Evolutionary conservation across 352 stramenopile genomes (phyloP), one percentile per base, ranked within the genome.

Genomic region (Saprolegnia parasitica): DNA sequence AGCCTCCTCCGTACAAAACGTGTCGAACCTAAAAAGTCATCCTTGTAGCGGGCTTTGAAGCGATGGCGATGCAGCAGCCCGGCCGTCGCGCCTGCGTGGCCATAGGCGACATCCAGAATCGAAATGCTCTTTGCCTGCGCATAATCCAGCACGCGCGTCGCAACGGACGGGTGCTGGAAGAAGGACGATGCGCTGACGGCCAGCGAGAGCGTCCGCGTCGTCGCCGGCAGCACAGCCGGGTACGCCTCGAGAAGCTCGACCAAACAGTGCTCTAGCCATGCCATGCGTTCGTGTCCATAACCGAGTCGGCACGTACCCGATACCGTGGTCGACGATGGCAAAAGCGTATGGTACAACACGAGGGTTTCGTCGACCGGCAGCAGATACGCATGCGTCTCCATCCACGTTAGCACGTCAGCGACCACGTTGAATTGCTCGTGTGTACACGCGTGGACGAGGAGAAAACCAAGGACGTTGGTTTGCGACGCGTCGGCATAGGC

Each of bases 101-200:
- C 63, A 39, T 70, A 70, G 24, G 46, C 45, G 23, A 70, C 46
- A 37, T 70, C 63, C n/a, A 70, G 63, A 37, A 70, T 26, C 15
- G 50, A 29, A 23, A 70, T 18, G 18, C 42, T 8, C 1, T 13
- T 8, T 5, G n/a, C 10, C 13, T 39, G 15, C 16, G 47, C 63
- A 8, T 11, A 16, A 11, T 60, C 23, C 4, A 70, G 6, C 18
- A 70, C 26, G 16, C 16, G 4, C 16, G 32, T 50, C 1, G 63
- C 54, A 46, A 42, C 63, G 8, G 11, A n/a, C 1, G 49, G 55
- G 11, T 70, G 46, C 26, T 52, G 26, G 23, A 42, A 42, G 21
- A 70, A 32, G n/a, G 63, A 52, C 13, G 63, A 45, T 4, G 63
- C 63, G 40, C 63, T 70, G 37, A 70, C 18, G 20, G 63, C 63